phyloP scores from a whole-genome alignment of 176 grass and related monocot species.

The Phyllostachys edulis region DNA sequence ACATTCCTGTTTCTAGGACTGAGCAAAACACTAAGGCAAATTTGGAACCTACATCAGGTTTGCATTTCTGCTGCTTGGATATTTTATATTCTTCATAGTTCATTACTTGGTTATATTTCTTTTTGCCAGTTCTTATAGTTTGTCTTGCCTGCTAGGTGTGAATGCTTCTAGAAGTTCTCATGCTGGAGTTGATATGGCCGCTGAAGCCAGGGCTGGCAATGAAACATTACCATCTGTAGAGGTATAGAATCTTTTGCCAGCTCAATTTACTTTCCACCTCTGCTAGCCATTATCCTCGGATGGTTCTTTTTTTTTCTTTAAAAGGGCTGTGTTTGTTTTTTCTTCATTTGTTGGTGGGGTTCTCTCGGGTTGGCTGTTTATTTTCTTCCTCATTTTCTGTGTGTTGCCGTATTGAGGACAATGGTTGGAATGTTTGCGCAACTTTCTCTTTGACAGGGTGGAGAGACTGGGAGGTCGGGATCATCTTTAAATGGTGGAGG shows the following conservation, averaged over 20 bases:
- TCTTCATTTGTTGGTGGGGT: not conserved
- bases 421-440: slow-evolving; percentile 24
- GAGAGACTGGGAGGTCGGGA: slow-evolving; percentile 27
- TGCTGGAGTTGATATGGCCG: slow-evolving; percentile 35
- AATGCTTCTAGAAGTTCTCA: slow-evolving; percentile 46
- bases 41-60: slow-evolving; percentile 50
- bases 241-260: slow-evolving; percentile 42
- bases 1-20: slow-evolving; percentile 31
- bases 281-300: not conserved
- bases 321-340: not conserved
- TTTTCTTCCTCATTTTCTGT: not conserved
- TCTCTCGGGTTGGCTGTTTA: not conserved
- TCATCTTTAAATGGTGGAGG: slow-evolving; percentile 50
- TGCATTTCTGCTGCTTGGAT: not conserved
- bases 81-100: not conserved
- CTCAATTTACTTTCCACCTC: slow-evolving; percentile 3
- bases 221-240: slow-evolving; percentile 53
- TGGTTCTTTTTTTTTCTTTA: not conserved
- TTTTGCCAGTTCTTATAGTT: slow-evolving; percentile 20
- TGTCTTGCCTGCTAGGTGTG: slow-evolving; percentile 42
- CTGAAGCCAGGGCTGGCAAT: slow-evolving; percentile 45
- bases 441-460: slow-evolving; percentile 35
- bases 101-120: slow-evolving; percentile 6
- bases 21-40: slow-evolving; percentile 45
- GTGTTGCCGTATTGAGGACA: not conserved